Evolutionary conservation across 768 basidiomycete species (phyloP).

Genomic region (Tylopilus felleus): DNA sequence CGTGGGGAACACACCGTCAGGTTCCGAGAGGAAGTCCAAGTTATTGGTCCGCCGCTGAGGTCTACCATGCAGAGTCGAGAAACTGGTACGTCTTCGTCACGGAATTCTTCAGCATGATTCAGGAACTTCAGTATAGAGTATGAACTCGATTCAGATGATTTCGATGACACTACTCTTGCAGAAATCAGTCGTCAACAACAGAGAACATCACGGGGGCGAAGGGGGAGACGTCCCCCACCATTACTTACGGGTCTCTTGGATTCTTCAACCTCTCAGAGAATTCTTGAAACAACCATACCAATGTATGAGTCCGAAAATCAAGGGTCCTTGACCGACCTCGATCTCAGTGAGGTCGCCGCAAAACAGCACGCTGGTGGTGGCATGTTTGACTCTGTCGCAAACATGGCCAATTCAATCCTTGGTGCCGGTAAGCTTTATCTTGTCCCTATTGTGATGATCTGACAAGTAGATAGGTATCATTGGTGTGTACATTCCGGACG

Average conservation of each 20-base stretch:
- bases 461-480: constrained; percentile 55
- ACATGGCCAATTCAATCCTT: constrained; percentile 96
- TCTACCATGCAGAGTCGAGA: constrained; percentile 78
- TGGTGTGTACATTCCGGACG: constrained; percentile 40
- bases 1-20: constrained; percentile 50
- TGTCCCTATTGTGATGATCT: constrained; percentile 14
- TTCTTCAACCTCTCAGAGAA: constrained; percentile 52
- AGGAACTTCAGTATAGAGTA: constrained; percentile 50
- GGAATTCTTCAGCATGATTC: constrained; percentile 4
- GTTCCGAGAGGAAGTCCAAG: constrained; percentile 66
- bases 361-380: constrained; percentile 69
- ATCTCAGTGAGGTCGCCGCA: constrained; percentile 71
- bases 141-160: constrained; percentile 80
- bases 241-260: constrained; percentile 79
- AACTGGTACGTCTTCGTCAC: constrained; percentile 58
- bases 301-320: constrained; percentile 37
- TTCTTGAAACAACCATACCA: constrained; percentile 54
- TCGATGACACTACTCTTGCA: constrained; percentile 51
- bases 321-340: constrained; percentile 26
- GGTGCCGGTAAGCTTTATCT: constrained; percentile 67
- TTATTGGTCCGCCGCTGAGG: constrained; percentile 63
- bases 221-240: constrained; percentile 60
- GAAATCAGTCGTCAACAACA: constrained; percentile 32
- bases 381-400: constrained; percentile 75
- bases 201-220: constrained; percentile 26